These are phyloP conservation scores for Millerozyma acaciae DNA, from an alignment of 805 yeast genomes.

Conservation along the genomic window DNA sequence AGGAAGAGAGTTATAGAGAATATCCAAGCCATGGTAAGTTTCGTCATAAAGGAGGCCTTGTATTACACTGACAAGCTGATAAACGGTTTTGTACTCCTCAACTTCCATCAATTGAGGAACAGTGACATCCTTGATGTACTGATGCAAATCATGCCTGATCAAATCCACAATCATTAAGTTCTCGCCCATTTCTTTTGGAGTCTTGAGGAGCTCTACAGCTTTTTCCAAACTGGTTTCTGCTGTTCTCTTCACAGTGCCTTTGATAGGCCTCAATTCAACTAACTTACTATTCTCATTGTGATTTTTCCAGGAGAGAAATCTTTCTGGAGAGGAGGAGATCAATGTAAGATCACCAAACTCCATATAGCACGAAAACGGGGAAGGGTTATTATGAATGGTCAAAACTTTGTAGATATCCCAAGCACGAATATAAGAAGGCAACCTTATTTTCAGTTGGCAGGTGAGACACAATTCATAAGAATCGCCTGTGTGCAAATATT, in stretches of 20 bases:
- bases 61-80: conserved; percentile 86
- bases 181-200: conserved; percentile 93
- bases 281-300: conserved; percentile 19
- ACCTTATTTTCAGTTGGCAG: conserved; percentile 57
- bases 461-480: conserved; percentile 93
- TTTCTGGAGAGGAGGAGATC: conserved; percentile 90
- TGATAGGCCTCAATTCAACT: conserved; percentile 89
- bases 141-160: conserved; percentile 85
- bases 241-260: conserved; percentile 84
- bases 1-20: conserved; percentile 76
- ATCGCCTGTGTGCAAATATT: conserved; percentile 70
- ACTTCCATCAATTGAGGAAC: conserved; percentile 83
- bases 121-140: conserved; percentile 57
- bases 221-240: conserved; percentile 47
- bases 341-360: conserved; percentile 61
- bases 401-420: conserved; percentile 82
- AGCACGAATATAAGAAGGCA: conserved; percentile 48
- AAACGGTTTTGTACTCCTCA: conserved; percentile 89
- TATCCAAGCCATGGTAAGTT: conserved; percentile 66
- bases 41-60: conserved; percentile 50
- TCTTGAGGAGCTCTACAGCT: conserved; percentile 64
- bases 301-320: conserved; percentile 77
- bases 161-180: conserved; percentile 95
- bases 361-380: conserved; percentile 86
- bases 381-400: conserved; percentile 66